A percentile compares a stretch with the other conserved stretches of the same genome.
Evolutionary conservation across 2,329 filamentous ascomycete genomes (phyloP).

Genomic region (Fusarium humuli): DNA sequence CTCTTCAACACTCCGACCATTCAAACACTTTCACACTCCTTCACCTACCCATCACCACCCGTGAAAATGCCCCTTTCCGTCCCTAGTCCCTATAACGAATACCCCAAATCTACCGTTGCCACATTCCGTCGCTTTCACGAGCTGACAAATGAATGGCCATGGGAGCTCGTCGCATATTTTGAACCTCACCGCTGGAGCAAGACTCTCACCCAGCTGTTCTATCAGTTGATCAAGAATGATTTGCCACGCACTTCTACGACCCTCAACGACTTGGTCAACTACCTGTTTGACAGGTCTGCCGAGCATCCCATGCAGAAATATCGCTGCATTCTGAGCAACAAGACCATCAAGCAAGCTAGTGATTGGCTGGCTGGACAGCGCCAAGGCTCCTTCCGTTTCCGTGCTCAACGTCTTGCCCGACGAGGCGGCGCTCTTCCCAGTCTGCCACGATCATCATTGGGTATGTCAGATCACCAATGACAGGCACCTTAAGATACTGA

Average conservation of each 20-base stretch:
- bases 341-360: background rate
- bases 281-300: background rate
- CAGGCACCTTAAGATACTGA: no score
- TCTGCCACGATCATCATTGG: background rate
- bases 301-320: background rate
- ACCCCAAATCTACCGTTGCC: rapidly evolving
- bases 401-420: background rate
- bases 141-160: slow-evolving; percentile 2
- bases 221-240: background rate
- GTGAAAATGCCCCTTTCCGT: background rate
- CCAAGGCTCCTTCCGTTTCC: background rate
- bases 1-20: background rate
- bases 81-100: background rate
- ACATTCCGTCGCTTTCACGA: background rate
- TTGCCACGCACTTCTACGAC: background rate
- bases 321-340: background rate
- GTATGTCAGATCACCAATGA: background rate
- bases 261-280: background rate
- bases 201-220: background rate
- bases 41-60: background rate
- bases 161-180: slow-evolving; percentile 1
- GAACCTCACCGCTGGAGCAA: background rate
- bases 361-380: slow-evolving; percentile 9
- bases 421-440: background rate
- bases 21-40: background rate